These are phyloP conservation scores for Salix brachista DNA, from an alignment of 345 rosid genomes.

Conservation along the genomic window DNA sequence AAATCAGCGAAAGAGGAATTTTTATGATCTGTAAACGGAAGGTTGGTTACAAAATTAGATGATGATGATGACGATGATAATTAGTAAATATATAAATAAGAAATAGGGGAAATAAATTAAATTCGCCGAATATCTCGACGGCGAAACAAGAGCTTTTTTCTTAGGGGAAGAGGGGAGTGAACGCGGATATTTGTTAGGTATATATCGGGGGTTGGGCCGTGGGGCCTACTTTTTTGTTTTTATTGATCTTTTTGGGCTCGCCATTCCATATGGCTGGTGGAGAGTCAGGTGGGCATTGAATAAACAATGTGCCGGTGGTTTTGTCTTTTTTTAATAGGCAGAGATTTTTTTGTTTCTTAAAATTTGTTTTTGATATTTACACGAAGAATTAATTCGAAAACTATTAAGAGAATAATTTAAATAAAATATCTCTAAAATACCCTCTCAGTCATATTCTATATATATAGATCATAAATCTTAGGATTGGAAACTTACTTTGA, in stretches of 20 bases:
- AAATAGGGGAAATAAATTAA: slow-evolving; percentile 11
- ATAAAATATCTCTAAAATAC: no score
- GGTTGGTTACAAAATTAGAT: neutral
- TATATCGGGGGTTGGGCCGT: neutral
- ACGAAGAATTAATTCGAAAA: no score
- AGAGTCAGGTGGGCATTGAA: neutral
- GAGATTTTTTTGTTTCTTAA: no score
- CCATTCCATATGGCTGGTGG: slow-evolving; percentile 15
- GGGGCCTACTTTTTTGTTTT: slow-evolving; percentile 11
- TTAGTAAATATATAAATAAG: neutral
- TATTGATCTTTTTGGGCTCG: neutral
- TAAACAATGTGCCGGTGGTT: neutral
- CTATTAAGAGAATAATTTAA: no score
- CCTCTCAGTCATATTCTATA: no score
- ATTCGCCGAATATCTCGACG: slow-evolving; percentile 37
- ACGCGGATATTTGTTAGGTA: neutral
- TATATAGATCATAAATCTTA: no score
- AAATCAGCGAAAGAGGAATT: no score
- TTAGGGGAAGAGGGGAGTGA: neutral
- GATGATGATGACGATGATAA: no score
- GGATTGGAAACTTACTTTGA: no score
- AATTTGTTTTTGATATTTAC: no score
- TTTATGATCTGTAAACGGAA: neutral
- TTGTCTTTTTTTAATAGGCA: no score
- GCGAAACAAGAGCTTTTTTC: slow-evolving; percentile 16